Conservation (phyloP, 2,329 filamentous ascomycete species). For the Xylariaceae sp. region DNA sequence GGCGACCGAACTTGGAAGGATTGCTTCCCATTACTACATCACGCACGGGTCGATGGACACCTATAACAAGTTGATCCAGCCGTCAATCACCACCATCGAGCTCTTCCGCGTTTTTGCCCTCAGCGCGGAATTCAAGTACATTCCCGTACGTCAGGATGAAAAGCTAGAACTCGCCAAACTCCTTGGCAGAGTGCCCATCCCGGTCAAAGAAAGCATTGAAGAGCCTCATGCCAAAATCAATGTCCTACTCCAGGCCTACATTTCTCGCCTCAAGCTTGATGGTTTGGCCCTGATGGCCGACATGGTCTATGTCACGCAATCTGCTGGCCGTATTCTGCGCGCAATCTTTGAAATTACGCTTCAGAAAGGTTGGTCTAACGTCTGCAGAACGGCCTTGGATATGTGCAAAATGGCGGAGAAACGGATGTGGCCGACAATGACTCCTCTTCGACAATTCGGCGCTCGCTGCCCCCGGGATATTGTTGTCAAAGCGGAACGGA, state of each 20-base stretch:
- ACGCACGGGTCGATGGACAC: slow-evolving; percentile 94
- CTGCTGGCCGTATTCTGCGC: slow-evolving; percentile 88
- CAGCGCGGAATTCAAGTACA: slow-evolving; percentile 98
- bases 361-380: slow-evolving; percentile 91
- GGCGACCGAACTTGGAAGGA: slow-evolving; percentile 87
- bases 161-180: slow-evolving; percentile 94
- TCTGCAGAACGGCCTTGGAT: slow-evolving; percentile 86
- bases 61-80: slow-evolving; percentile 92
- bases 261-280: slow-evolving; percentile 88
- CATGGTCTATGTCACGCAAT: slow-evolving; percentile 97
- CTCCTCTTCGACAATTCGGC: slow-evolving; percentile 80
- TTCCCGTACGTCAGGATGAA: slow-evolving; percentile 94
- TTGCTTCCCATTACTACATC: slow-evolving; percentile 98
- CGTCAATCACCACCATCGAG: slow-evolving; percentile 87
- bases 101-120: slow-evolving; percentile 94
- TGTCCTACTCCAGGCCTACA: slow-evolving; percentile 91
- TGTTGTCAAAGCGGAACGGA: slow-evolving; percentile 85
- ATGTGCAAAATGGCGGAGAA: slow-evolving; percentile 99
- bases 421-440: slow-evolving; percentile 99
- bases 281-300: slow-evolving; percentile 96
- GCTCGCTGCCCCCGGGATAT: slow-evolving; percentile 76
- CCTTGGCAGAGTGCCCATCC: slow-evolving; percentile 82
- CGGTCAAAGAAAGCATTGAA: slow-evolving; percentile 95
- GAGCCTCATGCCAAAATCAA: slow-evolving; percentile 98
- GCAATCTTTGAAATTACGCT: slow-evolving; percentile 97